Evolutionary conservation across 1,139 yeast genomes (phyloP).

Genomic region (Zygoascus meyerae): DNA sequence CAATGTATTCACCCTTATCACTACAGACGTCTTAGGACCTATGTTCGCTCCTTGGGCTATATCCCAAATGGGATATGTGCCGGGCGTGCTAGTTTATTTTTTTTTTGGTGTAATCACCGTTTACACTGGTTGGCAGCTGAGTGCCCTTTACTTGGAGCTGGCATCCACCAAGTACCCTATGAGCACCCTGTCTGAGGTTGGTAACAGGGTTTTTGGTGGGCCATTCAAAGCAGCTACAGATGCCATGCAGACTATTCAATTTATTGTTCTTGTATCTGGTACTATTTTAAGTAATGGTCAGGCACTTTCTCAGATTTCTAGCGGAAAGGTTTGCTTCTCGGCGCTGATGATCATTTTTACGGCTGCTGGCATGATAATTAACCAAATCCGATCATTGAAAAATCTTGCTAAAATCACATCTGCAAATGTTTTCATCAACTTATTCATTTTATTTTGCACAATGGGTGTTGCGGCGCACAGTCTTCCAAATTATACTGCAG

Average conservation of each 20-base stretch:
- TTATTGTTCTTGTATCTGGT: conserved; percentile 40
- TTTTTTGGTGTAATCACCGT: conserved; percentile 39
- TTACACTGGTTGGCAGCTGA: conserved; percentile 36
- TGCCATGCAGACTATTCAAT: conserved; percentile 37
- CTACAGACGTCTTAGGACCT: conserved; percentile 45
- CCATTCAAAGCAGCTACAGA: conserved; percentile 32
- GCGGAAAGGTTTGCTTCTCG: conserved; percentile 37
- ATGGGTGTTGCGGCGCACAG: conserved; percentile 37
- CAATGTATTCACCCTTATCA: conserved; percentile 41
- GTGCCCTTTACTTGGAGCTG: conserved; percentile 31
- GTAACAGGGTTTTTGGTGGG: conserved; percentile 35
- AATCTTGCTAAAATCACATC: conserved; percentile 40
- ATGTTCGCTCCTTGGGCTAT: conserved; percentile 42
- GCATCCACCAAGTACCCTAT: conserved; percentile 41
- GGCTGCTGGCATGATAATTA: conserved; percentile 38
- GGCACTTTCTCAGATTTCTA: conserved; percentile 38
- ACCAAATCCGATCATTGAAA: conserved; percentile 39
- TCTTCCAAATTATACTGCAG: conserved; percentile 35
- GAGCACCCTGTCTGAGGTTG: conserved; percentile 40
- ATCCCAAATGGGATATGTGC: conserved; percentile 40
- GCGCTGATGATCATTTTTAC: conserved; percentile 40
- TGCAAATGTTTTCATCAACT: conserved; percentile 43
- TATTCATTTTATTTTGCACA: conserved; percentile 38
- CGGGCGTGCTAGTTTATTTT: conserved; percentile 39
- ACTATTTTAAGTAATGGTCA: conserved; percentile 39